Conservation (phyloP, 305 asterid genomes). For the Plantago lanceolata region DNA sequence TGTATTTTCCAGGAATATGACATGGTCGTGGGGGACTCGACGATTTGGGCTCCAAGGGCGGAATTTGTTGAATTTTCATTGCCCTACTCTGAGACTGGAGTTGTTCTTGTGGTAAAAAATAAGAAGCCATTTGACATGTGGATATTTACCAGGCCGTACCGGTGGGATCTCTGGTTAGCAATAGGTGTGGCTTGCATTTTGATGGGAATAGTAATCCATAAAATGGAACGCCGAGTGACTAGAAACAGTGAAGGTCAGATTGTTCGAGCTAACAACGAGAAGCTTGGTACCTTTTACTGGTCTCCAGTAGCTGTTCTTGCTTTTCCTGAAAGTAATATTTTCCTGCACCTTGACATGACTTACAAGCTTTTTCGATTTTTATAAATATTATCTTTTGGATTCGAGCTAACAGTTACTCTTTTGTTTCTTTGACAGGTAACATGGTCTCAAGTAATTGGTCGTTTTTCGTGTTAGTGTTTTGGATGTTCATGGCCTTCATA, state of each 20-base stretch:
- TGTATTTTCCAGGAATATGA: no score
- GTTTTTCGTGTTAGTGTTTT: slow-evolving; percentile 37
- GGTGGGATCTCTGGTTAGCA: slow-evolving; percentile 66
- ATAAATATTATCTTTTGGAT: background rate
- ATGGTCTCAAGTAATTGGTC: slow-evolving; percentile 48
- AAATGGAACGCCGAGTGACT: slow-evolving; percentile 31
- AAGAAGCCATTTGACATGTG: no score
- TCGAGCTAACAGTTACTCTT: background rate
- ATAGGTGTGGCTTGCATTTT: slow-evolving; percentile 36
- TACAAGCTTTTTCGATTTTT: background rate
- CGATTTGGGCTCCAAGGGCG: slow-evolving; percentile 48
- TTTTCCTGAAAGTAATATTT: slow-evolving; percentile 47
- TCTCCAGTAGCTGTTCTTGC: slow-evolving; percentile 49
- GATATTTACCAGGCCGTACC: slow-evolving; percentile 47
- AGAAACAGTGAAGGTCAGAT: slow-evolving; percentile 15
- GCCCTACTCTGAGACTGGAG: slow-evolving; percentile 55
- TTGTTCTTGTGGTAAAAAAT: slow-evolving; percentile 39
- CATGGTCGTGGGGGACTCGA: slow-evolving; percentile 48
- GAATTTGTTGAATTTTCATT: slow-evolving; percentile 36
- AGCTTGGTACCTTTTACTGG: slow-evolving; percentile 29
- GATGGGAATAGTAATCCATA: slow-evolving; percentile 35
- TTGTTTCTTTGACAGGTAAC: slow-evolving; percentile 30
- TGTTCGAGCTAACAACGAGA: slow-evolving; percentile 7
- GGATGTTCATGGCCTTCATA: slow-evolving; percentile 55
- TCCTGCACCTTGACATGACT: background rate